Evolutionary conservation across 1,139 yeast species (phyloP).

Genomic region (Pichia sp.): DNA sequence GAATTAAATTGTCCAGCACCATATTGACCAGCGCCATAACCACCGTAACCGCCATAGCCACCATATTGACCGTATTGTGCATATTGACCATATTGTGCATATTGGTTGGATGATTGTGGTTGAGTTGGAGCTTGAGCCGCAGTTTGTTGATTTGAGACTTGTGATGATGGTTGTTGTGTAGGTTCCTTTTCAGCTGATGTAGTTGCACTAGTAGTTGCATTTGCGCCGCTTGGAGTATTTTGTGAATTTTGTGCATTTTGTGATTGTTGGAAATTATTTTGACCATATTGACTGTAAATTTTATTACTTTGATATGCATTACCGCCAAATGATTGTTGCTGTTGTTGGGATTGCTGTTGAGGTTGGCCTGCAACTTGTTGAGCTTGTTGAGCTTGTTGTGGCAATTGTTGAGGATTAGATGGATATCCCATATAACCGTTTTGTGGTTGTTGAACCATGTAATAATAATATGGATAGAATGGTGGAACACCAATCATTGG

Average conservation of each 20-base stretch:
- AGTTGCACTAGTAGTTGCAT: conserved; percentile 4
- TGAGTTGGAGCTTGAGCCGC: conserved; percentile 9
- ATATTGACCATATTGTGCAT: conserved; percentile 4
- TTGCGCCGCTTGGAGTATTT: conserved; percentile 4
- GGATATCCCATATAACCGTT: conserved; percentile 12
- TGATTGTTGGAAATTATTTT: conserved; percentile 11
- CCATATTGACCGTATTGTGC: conserved; percentile 9
- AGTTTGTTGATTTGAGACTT: not conserved
- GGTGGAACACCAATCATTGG: conserved; percentile 13
- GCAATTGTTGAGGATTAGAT: conserved; percentile 9
- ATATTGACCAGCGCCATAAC: conserved; percentile 6
- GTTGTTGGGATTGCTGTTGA: conserved; percentile 19
- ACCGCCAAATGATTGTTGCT: conserved; percentile 18
- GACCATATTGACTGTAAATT: conserved; percentile 26
- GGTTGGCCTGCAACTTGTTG: conserved; percentile 9
- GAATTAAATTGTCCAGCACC: conserved; percentile 7
- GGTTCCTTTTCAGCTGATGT: conserved; percentile 9
- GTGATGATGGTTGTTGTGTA: conserved; percentile 5
- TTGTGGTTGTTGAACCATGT: conserved; percentile 13
- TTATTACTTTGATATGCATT: conserved; percentile 23
- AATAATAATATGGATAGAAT: conserved; percentile 12
- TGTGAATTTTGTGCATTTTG: conserved; percentile 6
- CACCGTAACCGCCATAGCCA: conserved; percentile 6
- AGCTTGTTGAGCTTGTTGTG: conserved; percentile 5
- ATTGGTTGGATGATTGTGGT: conserved; percentile 9